phyloP scores from a whole-genome alignment of 73 alveolate genomes.

The Tetrahymena thermophila region DNA sequence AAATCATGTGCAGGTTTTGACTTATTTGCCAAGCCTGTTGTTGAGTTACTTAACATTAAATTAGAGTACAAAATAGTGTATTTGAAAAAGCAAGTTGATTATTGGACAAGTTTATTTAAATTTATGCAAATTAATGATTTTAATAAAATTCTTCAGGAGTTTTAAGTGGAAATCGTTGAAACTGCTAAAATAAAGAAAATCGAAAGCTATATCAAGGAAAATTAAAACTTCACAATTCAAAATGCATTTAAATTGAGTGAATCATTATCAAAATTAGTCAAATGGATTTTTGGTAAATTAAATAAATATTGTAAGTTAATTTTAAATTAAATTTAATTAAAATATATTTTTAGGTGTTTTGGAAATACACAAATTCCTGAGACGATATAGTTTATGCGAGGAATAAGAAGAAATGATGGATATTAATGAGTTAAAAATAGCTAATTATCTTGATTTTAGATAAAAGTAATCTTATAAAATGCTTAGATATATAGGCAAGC shows the following conservation, averaged over 20 bases:
- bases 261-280: neutral
- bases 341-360: neutral
- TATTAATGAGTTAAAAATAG: neutral
- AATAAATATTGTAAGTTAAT: neutral
- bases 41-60: neutral
- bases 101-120: neutral
- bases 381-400: neutral
- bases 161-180: neutral
- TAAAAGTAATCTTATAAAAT: neutral
- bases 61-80: neutral
- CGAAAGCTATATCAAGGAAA: neutral
- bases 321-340: neutral
- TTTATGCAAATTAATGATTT: neutral
- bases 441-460: neutral
- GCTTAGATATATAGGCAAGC: neutral
- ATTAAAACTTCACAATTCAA: neutral
- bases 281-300: neutral
- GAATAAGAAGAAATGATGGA: neutral
- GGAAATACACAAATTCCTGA: neutral
- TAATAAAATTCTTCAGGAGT: neutral
- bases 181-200: neutral
- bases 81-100: neutral
- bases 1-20: neutral
- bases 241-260: neutral
- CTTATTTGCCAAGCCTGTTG: neutral